These are phyloP conservation scores for Ustilago bromivora DNA, from an alignment of 1,284 basidiomycete genomes.

Conservation along the genomic window DNA sequence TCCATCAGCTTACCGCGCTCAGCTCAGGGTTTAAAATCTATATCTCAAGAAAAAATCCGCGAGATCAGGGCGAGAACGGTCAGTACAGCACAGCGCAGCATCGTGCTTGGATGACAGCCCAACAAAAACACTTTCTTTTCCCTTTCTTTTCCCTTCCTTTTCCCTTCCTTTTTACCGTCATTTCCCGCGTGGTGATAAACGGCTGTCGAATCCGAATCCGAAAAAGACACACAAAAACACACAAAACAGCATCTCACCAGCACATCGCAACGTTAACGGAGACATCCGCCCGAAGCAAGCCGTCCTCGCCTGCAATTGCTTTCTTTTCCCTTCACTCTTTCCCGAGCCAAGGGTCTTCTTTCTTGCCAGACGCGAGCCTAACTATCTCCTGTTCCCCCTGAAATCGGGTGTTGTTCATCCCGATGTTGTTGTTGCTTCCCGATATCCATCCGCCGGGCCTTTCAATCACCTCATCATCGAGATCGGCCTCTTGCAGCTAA, in stretches of 20 bases:
- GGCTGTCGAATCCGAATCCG: constrained; percentile 42
- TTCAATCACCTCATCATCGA: constrained; percentile 11
- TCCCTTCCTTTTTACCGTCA: constrained; percentile 5
- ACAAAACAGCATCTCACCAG: no score
- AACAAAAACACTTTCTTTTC: background rate
- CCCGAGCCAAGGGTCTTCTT: background rate
- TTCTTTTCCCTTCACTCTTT: background rate
- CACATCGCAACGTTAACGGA: constrained; percentile 9
- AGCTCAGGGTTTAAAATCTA: constrained; percentile 3
- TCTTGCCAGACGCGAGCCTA: background rate
- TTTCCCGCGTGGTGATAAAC: constrained; percentile 6
- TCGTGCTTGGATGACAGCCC: background rate
- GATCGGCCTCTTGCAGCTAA: constrained; percentile 18
- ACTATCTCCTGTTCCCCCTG: background rate
- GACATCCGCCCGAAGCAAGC: constrained; percentile 21
- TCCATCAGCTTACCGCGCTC: constrained; percentile 2
- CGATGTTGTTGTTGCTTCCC: background rate
- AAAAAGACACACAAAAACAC: constrained; percentile 2
- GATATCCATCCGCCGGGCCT: background rate
- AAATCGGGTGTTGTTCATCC: background rate
- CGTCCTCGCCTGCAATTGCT: background rate
- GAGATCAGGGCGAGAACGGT: background rate
- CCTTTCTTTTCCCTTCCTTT: background rate
- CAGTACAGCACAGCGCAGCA: background rate
- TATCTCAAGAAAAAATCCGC: background rate